Evolutionary conservation across 495 filamentous ascomycete genomes (phyloP).

Genomic region (Friedmanniomyces endolithicus): DNA sequence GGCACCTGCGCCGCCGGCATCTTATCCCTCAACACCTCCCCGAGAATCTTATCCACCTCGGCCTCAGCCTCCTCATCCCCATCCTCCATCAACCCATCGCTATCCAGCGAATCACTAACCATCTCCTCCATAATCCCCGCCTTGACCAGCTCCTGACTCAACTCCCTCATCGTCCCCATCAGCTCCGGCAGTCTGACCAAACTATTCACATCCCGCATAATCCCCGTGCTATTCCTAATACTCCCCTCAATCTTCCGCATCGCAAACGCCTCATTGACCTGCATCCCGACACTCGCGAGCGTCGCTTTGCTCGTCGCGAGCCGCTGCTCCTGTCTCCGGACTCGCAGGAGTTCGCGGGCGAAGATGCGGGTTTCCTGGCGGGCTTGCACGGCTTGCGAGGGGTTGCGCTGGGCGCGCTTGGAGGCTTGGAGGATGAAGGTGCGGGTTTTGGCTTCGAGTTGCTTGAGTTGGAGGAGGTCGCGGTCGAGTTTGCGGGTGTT

Average conservation of each 20-base stretch:
- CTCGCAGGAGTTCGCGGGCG: constrained; percentile 73
- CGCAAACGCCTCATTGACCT: constrained; percentile 92
- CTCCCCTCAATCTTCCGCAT: constrained; percentile 93
- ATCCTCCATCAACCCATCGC: constrained; percentile 55
- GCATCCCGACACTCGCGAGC: constrained; percentile 89
- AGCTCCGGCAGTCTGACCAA: constrained; percentile 77
- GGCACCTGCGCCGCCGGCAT: constrained; percentile 46
- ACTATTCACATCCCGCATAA: constrained; percentile 94
- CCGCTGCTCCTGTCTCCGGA: constrained; percentile 59
- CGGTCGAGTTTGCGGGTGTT: constrained; percentile 94
- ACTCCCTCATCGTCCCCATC: constrained; percentile 77
- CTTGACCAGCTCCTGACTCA: constrained; percentile 76
- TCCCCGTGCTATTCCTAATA: constrained; percentile 70
- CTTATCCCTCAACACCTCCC: constrained; percentile 74
- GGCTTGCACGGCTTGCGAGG: constrained; percentile 61
- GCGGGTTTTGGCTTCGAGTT: constrained; percentile 72
- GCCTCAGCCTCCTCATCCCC: constrained; percentile 80
- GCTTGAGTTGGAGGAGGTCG: constrained; percentile 65
- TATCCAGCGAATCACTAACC: constrained; percentile 74
- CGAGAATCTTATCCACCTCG: constrained; percentile 85
- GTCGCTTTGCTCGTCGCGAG: constrained; percentile 80
- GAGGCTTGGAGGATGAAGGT: constrained; percentile 68
- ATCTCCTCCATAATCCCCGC: constrained; percentile 98
- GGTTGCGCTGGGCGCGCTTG: constrained; percentile 65
- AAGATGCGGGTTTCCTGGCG: constrained; percentile 69